A percentile compares a stretch with the other conserved stretches of the same genome.
Conservation (phyloP, 768 basidiomycete genomes). For the Russula dissimulans region DNA sequence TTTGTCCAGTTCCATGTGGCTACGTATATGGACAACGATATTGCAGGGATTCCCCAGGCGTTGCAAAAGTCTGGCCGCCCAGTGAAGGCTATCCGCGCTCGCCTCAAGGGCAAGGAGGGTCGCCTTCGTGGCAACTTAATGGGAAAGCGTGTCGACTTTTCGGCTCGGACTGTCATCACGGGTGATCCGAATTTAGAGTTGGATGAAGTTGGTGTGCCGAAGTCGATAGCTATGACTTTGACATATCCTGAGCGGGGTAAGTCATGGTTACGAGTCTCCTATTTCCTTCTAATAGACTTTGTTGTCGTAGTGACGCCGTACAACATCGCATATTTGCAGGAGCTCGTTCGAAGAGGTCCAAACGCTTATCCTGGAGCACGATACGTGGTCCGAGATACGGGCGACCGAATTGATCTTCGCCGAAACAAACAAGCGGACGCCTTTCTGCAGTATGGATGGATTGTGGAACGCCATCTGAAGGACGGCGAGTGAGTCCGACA, state of each 20-base stretch:
- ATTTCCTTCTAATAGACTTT: conserved; percentile 8
- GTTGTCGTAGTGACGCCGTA: conserved; percentile 77
- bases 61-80: conserved; percentile 96
- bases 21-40: conserved; percentile 99
- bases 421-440: conserved; percentile 96
- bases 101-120: conserved; percentile 98
- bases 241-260: conserved; percentile 94
- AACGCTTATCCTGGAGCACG: conserved; percentile 92
- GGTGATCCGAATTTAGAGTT: conserved; percentile 96
- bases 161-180: conserved; percentile 97
- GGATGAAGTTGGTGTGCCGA: conserved; percentile 95
- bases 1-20: conserved; percentile 86
- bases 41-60: conserved; percentile 95
- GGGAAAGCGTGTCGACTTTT: conserved; percentile 99
- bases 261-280: conserved; percentile 17
- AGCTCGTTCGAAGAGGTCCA: conserved; percentile 91
- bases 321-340: conserved; percentile 90
- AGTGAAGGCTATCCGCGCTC: conserved; percentile 95
- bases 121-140: conserved; percentile 96
- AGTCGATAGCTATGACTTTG: conserved; percentile 92
- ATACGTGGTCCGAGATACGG: conserved; percentile 95
- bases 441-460: conserved; percentile 95
- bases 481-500: conserved; percentile 82
- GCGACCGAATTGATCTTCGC: conserved; percentile 91
- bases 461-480: conserved; percentile 94